Conservation (phyloP, 495 filamentous ascomycete species). For the Articulospora tetracladia region DNA sequence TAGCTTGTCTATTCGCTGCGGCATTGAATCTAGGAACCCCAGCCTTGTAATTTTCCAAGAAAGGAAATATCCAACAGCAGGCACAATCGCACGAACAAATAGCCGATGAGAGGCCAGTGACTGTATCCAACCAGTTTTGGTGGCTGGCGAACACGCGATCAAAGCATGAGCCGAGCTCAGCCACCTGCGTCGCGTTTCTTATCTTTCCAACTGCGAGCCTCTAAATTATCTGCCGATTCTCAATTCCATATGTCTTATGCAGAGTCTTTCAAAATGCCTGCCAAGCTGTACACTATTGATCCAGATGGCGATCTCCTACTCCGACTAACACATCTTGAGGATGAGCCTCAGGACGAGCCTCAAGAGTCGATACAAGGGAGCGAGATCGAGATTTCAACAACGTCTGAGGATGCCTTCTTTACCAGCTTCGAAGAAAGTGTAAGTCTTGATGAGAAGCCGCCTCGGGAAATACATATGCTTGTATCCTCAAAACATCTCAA, state of each 20-base stretch:
- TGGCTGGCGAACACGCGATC: neutral
- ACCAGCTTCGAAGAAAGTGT: neutral
- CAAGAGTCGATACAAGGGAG: neutral
- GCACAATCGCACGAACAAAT: too few relatives aligned
- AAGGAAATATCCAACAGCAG: too few relatives aligned
- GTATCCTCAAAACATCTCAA: slow-evolving; percentile 51
- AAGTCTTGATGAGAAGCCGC: neutral
- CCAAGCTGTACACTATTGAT: slow-evolving; percentile 1
- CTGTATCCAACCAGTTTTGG: neutral
- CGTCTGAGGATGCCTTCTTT: neutral
- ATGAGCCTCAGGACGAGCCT: neutral
- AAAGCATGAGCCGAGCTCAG: neutral
- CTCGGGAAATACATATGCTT: slow-evolving; percentile 1
- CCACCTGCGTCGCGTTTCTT: neutral
- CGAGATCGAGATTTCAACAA: neutral
- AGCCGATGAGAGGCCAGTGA: neutral
- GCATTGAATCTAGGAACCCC: too few relatives aligned
- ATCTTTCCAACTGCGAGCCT: too few relatives aligned
- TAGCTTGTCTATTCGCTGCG: too few relatives aligned
- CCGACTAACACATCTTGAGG: neutral
- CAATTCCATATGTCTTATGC: neutral
- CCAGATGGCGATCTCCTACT: slow-evolving; percentile 8
- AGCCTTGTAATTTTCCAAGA: too few relatives aligned
- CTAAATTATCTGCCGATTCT: too few relatives aligned
- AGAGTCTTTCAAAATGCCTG: neutral